Evolutionary conservation across 805 yeast species (phyloP), one percentile per base, ranked within the genome.

Genomic region (Kuraishia molischiana): DNA sequence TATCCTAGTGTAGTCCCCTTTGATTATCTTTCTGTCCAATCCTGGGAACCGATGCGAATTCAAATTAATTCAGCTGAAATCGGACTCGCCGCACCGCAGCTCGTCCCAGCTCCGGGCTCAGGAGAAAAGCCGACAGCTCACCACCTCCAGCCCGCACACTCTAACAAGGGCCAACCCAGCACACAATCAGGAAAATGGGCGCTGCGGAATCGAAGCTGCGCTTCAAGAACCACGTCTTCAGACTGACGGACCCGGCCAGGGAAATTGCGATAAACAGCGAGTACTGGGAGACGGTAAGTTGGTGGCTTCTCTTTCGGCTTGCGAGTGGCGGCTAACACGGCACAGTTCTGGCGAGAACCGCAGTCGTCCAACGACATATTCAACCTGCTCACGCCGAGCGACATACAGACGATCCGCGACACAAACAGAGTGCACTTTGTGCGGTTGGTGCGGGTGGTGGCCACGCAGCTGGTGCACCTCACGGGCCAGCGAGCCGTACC

Each of bases 161-260:
- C n/a, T n/a, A n/a, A n/a, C n/a, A n/a, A n/a, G n/a, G n/a, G n/a
- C n/a, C n/a, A n/a, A n/a, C n/a, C n/a, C n/a, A n/a, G n/a, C n/a
- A n/a, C n/a, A n/a, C n/a, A n/a, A n/a, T n/a, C n/a, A n/a, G n/a
- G n/a, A n/a, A 14, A 31, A 85, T 85, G 95, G 87, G 81, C 31
- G 72, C 79, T 24, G 63, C 79, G n/a, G 90, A 83, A 40, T 83
- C 89, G 19, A 79, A 69, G 50, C 59, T 73, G 29, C 62, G 64
- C 38, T 72, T 75, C 55, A 77, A 74, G 52, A 70, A 69, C 49
- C 85, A 77, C 49, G 71, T 83, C 43, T 68, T 69, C 49, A 63
- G 66, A 44, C 67, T 85, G 20, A 71, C 75, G 4, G 77, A 72
- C 34, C 63, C 69, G 20, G 46, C 64, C 30, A 45, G 61, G 4